These are phyloP conservation scores for Begonia masoniana DNA, from an alignment of 306 rosid genomes.

Conservation along the genomic window DNA sequence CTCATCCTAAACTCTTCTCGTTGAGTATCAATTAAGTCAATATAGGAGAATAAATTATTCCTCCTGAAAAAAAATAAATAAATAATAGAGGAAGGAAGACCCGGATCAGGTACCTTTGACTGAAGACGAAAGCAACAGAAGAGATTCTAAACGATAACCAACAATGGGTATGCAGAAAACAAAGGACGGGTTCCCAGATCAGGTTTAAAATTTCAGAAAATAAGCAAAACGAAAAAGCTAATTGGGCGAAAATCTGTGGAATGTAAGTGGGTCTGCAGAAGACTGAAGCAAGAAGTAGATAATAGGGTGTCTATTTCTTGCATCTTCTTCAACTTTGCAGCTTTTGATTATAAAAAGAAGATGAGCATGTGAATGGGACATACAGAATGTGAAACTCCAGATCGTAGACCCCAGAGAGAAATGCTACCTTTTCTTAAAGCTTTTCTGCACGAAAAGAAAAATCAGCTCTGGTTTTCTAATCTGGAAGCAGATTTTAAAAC, in stretches of 20 bases:
- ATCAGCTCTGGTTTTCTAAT: too few species aligned
- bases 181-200: slow-evolving; percentile 15
- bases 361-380: slow-evolving; percentile 43
- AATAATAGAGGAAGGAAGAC: slow-evolving; percentile 7
- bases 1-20: background rate
- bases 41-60: background rate
- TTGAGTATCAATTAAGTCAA: slow-evolving; percentile 6
- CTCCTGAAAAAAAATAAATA: background rate
- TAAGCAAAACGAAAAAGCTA: slow-evolving; percentile 6
- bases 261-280: slow-evolving; percentile 23
- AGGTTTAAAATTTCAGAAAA: slow-evolving; percentile 17
- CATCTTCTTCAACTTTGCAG: slow-evolving; percentile 17
- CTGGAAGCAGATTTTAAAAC: too few species aligned
- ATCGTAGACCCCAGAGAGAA: slow-evolving; percentile 16
- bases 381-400: slow-evolving; percentile 39
- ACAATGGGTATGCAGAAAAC: slow-evolving; percentile 16
- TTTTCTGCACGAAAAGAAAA: too few species aligned
- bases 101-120: slow-evolving; percentile 46
- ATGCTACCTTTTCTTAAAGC: background rate
- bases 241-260: slow-evolving; percentile 26
- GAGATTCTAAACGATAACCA: slow-evolving; percentile 6
- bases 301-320: slow-evolving; percentile 27
- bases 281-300: slow-evolving; percentile 15
- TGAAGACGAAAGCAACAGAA: slow-evolving; percentile 16
- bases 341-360: slow-evolving; percentile 8